Conservation (phyloP, 495 filamentous ascomycete species). For the Neurospora cerealis region DNA sequence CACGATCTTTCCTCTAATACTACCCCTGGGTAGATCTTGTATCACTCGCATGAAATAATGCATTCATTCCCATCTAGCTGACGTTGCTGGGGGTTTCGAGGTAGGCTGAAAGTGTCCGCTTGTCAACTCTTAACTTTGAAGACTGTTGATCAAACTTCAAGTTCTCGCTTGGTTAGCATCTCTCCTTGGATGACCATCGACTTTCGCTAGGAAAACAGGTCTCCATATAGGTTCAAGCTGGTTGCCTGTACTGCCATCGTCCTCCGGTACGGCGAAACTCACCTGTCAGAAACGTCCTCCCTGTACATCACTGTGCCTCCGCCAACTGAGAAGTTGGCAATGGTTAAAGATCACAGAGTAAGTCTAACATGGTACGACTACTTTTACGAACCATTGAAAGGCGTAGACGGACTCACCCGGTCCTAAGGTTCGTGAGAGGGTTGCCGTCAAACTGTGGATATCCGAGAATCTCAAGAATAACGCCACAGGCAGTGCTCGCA, state of each 20-base stretch:
- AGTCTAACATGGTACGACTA: background rate
- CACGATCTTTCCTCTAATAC: background rate
- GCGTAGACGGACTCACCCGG: background rate
- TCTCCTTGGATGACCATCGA: background rate
- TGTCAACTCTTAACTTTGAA: background rate
- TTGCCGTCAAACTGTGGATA: background rate
- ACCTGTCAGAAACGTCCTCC: background rate
- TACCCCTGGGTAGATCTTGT: background rate
- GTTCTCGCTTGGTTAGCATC: background rate
- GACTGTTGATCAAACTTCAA: background rate
- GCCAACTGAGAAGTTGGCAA: background rate
- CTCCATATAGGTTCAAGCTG: background rate
- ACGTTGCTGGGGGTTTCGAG: background rate
- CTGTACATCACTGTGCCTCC: background rate
- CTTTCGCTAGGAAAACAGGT: background rate
- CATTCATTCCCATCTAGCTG: background rate
- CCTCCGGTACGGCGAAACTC: background rate
- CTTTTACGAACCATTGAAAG: background rate
- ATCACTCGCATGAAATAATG: background rate
- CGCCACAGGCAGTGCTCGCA: background rate
- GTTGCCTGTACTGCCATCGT: background rate
- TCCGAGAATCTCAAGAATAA: background rate
- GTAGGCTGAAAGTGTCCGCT: background rate
- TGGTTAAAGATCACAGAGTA: background rate
- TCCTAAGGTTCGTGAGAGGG: background rate